Conservation (phyloP, 2,329 filamentous ascomycete species). For the Beauveria bassiana region DNA sequence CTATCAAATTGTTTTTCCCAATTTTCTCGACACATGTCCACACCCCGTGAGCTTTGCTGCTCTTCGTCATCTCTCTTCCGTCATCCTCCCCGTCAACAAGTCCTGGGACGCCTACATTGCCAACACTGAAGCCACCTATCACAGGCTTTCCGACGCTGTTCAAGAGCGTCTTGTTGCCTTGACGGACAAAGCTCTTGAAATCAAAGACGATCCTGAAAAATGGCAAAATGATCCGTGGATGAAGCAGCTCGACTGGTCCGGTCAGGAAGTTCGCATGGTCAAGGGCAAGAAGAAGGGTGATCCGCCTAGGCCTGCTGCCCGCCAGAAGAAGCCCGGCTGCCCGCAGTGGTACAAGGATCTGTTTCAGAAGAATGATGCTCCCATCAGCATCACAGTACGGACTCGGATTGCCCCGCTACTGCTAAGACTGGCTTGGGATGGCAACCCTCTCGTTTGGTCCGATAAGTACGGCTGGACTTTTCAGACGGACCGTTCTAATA, state of each 20-base stretch:
- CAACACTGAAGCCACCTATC: constrained; percentile 80
- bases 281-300: constrained; percentile 87
- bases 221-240: constrained; percentile 85
- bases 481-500: constrained; percentile 57
- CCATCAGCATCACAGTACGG: constrained; percentile 74
- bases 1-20: constrained; percentile 88
- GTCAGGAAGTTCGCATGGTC: constrained; percentile 82
- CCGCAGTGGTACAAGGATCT: constrained; percentile 95
- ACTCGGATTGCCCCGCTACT: constrained; percentile 82
- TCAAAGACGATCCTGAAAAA: constrained; percentile 60
- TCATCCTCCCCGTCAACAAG: constrained; percentile 83
- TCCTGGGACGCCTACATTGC: constrained; percentile 80
- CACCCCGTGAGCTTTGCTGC: constrained; percentile 97
- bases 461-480: constrained; percentile 93
- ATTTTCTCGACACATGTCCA: constrained; percentile 82
- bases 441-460: constrained; percentile 85
- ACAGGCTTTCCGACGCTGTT: constrained; percentile 67
- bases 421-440: constrained; percentile 80
- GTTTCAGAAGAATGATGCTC: constrained; percentile 58
- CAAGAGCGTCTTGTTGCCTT: constrained; percentile 65
- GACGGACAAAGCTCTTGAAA: constrained; percentile 66
- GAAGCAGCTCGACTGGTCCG: constrained; percentile 88
- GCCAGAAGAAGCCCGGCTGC: constrained; percentile 92
- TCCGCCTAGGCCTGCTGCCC: constrained; percentile 64
- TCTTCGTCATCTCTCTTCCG: constrained; percentile 82